A percentile compares a stretch with the other conserved stretches of the same genome.
These are phyloP conservation scores for Ophiostoma ips DNA, from an alignment of 2,329 filamentous ascomycete species.

Conservation along the genomic window DNA sequence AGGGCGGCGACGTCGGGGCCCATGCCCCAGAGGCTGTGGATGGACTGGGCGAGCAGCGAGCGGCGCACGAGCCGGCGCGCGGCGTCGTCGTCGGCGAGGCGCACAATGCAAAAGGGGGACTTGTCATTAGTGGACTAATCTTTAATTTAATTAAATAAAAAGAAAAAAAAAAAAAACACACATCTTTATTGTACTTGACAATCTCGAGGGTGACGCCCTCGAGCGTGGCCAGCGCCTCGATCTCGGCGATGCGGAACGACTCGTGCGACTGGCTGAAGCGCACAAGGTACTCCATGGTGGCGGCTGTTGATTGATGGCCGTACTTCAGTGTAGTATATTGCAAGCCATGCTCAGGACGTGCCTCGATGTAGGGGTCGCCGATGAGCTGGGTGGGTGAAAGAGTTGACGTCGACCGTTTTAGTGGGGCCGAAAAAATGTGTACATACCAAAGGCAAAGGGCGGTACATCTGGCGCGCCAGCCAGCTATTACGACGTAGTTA, in stretches of 20 bases:
- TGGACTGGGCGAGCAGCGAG: slow-evolving; percentile 67
- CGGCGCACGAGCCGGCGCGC: slow-evolving; percentile 57
- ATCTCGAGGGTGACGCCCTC: slow-evolving; percentile 55
- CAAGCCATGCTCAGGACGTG: not conserved
- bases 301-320: too few relatives aligned
- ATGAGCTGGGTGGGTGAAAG: not conserved
- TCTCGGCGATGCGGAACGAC: slow-evolving; percentile 75
- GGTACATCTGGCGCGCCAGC: not conserved
- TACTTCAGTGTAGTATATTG: too few relatives aligned
- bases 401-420: slow-evolving; percentile 8
- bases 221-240: slow-evolving; percentile 63
- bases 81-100: slow-evolving; percentile 48
- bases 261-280: slow-evolving; percentile 84
- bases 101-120: slow-evolving; percentile 78
- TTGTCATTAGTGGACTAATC: slow-evolving; percentile 24
- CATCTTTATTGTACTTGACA: slow-evolving; percentile 54
- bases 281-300: slow-evolving; percentile 62
- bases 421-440: slow-evolving; percentile 9
- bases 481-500: too few relatives aligned
- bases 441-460: slow-evolving; percentile 1
- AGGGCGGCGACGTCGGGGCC: slow-evolving; percentile 54
- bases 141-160: too few relatives aligned
- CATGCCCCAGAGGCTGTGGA: slow-evolving; percentile 80
- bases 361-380: not conserved
- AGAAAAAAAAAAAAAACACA: too few relatives aligned